Evolutionary conservation across 164 flowering plant species (phyloP).

Genomic region (Platanus orientalis): DNA sequence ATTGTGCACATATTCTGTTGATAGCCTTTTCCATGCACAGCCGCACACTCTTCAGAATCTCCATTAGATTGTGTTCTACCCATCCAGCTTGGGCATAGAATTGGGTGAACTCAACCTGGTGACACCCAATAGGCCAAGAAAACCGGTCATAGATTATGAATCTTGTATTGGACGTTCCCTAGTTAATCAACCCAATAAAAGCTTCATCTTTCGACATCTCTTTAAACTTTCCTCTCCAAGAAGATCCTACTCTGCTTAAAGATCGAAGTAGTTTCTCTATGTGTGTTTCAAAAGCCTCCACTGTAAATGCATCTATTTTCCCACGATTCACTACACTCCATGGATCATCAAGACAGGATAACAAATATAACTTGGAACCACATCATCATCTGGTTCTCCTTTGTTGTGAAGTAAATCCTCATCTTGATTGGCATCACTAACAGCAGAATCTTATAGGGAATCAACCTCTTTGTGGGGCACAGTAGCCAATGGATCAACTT

Average conservation of each 20-base stretch:
- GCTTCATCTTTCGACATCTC: slow-evolving; percentile 31
- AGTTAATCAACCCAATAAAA: slow-evolving; percentile 79
- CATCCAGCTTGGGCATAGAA: slow-evolving; percentile 85
- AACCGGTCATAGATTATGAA: slow-evolving; percentile 72
- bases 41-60: slow-evolving; percentile 77
- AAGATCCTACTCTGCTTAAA: neutral
- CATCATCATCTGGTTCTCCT: no score
- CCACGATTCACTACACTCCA: no score
- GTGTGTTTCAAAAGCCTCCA: no score
- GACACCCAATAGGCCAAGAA: slow-evolving; percentile 60
- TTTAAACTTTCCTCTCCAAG: neutral
- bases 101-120: slow-evolving; percentile 94
- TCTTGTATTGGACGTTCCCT: slow-evolving; percentile 92
- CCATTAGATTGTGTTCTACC: slow-evolving; percentile 98
- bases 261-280: no score
- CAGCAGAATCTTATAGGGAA: no score
- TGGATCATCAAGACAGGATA: no score
- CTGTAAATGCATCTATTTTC: no score
- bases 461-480: no score
- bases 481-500: no score
- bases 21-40: slow-evolving; percentile 74
- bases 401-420: no score
- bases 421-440: no score
- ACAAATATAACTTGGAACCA: no score
- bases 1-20: slow-evolving; percentile 71